Conservation (phyloP, 345 rosid genomes). For the Salix koriyanagi region DNA sequence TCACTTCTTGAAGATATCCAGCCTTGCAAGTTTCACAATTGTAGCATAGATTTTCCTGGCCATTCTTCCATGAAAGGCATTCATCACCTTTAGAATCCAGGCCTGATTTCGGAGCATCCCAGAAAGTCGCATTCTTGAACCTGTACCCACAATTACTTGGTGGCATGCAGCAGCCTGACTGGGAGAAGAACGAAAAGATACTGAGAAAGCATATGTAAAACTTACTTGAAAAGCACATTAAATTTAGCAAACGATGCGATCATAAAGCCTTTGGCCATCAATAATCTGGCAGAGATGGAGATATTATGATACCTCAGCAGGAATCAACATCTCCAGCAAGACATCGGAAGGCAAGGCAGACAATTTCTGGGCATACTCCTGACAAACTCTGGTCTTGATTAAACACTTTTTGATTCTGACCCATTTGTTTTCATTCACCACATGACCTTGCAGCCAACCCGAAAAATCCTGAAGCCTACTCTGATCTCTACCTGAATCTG, state of each 20-base stretch:
- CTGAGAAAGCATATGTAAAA: background rate
- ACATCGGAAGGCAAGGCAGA: background rate
- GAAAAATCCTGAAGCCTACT: background rate
- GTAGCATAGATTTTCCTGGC: background rate
- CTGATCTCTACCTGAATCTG: background rate
- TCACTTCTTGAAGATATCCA: background rate
- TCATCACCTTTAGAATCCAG: background rate
- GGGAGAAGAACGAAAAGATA: background rate
- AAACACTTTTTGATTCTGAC: too few relatives aligned
- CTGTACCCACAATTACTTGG: background rate
- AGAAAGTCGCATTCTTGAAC: background rate
- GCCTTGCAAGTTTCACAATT: background rate
- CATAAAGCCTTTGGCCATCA: too few relatives aligned
- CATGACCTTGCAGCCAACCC: background rate
- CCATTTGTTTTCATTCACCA: too few relatives aligned
- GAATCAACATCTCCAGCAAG: background rate
- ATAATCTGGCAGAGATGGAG: too few relatives aligned
- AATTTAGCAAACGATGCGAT: too few relatives aligned
- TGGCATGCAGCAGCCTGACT: constrained; percentile 1
- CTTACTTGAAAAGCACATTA: background rate
- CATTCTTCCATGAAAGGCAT: background rate
- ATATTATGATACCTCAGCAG: background rate
- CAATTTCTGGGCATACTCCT: background rate
- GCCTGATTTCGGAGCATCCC: background rate
- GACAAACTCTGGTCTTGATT: background rate